A percentile compares a stretch with the other conserved stretches of the same genome.
Evolutionary conservation across 106 monocot species (phyloP).

Genomic region (Cymbidium sinense): DNA sequence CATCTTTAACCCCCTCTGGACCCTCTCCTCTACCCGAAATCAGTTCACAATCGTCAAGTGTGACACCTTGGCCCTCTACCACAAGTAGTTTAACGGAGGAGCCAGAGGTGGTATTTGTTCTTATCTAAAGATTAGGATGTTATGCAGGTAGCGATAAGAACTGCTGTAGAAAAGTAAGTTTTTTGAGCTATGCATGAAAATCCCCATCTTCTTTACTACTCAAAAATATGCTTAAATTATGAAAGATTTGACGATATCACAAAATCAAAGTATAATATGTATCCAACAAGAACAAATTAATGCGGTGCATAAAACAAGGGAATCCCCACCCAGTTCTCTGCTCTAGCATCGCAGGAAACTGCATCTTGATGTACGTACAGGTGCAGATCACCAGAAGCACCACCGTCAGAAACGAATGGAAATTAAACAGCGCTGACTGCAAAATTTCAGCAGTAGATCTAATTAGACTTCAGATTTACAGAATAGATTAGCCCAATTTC

Average conservation of each 20-base stretch:
- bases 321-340: constrained; percentile 63
- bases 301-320: background rate
- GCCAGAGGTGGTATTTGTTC: too few species aligned
- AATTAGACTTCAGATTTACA: background rate
- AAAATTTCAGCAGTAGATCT: background rate
- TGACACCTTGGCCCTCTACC: too few species aligned
- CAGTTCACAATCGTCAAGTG: too few species aligned
- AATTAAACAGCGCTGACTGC: constrained; percentile 97
- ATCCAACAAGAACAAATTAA: background rate
- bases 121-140: too few species aligned
- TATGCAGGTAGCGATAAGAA: too few species aligned
- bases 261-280: background rate
- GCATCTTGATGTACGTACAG: constrained; percentile 95
- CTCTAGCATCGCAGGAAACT: constrained; percentile 85
- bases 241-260: background rate
- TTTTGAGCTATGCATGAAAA: too few species aligned
- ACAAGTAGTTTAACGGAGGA: too few species aligned
- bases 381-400: constrained; percentile 94
- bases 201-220: too few species aligned
- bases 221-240: background rate
- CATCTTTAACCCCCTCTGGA: too few species aligned
- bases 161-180: too few species aligned
- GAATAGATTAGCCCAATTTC: background rate
- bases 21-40: too few species aligned
- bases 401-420: constrained; percentile 96